Conservation (phyloP, 768 basidiomycete species). For the Amanita polypyramis region DNA sequence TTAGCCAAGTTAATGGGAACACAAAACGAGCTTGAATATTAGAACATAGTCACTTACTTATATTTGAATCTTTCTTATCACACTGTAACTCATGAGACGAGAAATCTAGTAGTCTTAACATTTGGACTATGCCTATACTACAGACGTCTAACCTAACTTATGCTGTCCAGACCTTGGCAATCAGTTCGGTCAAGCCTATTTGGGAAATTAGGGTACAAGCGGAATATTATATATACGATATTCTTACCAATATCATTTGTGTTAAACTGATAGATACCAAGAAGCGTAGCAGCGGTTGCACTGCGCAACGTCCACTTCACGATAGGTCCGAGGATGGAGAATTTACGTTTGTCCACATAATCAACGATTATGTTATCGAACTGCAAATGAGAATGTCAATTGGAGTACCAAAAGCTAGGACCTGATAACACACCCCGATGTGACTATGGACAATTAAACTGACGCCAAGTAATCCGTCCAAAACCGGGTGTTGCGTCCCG, state of each 20-base stretch:
- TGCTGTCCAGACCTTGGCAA: slow-evolving; percentile 76
- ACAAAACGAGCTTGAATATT: not conserved
- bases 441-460: slow-evolving; percentile 91
- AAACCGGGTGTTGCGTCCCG: slow-evolving; percentile 64
- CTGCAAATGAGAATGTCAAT: slow-evolving; percentile 22
- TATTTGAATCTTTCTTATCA: not conserved
- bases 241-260: slow-evolving; percentile 88
- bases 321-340: slow-evolving; percentile 66
- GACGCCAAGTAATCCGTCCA: slow-evolving; percentile 85
- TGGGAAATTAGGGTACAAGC: not conserved
- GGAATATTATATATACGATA: not conserved
- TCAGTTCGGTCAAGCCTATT: slow-evolving; percentile 76
- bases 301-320: slow-evolving; percentile 69
- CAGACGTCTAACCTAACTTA: slow-evolving; percentile 16
- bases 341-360: slow-evolving; percentile 91
- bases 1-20: slow-evolving; percentile 42
- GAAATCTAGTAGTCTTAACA: slow-evolving; percentile 1
- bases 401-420: not conserved
- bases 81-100: not conserved
- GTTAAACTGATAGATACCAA: slow-evolving; percentile 96
- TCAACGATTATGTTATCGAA: slow-evolving; percentile 74
- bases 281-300: slow-evolving; percentile 70
- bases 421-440: slow-evolving; percentile 61
- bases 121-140: not conserved
- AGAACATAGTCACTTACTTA: not conserved